Conservation (phyloP, 306 rosid species). For the Rubus parviflorus region DNA sequence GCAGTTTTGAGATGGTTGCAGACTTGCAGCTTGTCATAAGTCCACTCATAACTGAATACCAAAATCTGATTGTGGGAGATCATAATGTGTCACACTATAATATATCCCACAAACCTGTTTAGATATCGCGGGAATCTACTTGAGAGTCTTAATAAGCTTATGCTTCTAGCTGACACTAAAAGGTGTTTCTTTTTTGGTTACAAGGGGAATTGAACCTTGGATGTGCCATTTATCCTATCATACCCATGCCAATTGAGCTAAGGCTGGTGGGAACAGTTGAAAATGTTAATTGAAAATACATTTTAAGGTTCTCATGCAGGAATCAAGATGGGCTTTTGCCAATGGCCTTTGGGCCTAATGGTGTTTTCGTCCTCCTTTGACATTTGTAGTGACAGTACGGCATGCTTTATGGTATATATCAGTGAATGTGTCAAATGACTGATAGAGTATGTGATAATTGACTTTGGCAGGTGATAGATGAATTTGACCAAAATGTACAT, state of each 20-base stretch:
- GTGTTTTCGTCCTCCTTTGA: neutral
- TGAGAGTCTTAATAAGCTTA: neutral
- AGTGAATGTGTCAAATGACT: constrained; percentile 3
- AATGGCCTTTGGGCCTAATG: neutral
- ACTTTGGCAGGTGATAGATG: constrained; percentile 77
- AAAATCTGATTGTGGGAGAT: neutral
- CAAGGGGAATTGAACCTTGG: neutral
- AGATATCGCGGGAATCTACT: neutral
- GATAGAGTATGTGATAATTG: neutral
- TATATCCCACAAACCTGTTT: neutral
- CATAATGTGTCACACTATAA: neutral
- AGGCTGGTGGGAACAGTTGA: neutral
- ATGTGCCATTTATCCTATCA: neutral
- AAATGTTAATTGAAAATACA: no score
- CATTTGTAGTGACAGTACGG: neutral
- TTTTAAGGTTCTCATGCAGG: neutral
- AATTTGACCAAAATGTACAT: constrained; percentile 83
- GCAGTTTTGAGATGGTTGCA: neutral
- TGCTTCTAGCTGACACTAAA: neutral
- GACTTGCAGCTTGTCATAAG: neutral
- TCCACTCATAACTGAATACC: neutral
- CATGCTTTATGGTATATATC: neutral
- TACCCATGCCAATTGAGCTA: neutral
- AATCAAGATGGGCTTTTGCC: neutral
- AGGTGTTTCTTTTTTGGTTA: neutral